Evolutionary conservation across 2,329 filamentous ascomycete species (phyloP), one percentile per base, ranked within the genome.

Genomic region (Microthyrium microscopicum): DNA sequence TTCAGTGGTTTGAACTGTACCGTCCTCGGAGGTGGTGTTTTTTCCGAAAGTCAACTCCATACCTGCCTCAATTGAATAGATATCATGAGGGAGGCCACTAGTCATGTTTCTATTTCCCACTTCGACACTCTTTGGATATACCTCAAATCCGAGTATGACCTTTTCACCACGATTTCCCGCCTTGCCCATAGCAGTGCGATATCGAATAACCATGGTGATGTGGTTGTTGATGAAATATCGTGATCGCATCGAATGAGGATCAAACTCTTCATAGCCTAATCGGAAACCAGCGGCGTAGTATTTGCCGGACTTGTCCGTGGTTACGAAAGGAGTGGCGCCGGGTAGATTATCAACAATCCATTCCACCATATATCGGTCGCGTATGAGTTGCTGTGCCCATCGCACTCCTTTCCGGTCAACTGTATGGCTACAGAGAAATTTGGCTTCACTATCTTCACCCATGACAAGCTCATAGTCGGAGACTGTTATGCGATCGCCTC

Each of bases 291-390:
- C 74, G 9, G 82, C 79, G 51, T 92, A 92, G 60, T 92, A 91
- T 54, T 85, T 91, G 46, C 73, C 68, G 29, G 69, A 73, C 58
- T 83, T 83, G 54, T 91, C 83, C 22, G 81, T 77, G 0, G 80
- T 87, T 19, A 89, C 77, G 48, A 91, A 91, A 52, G 77, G 85
- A 6, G 83, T 91, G 22, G 83, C 83, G 5, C 83, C 83, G 2
- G 84, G 83, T 7, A 93, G 64, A 46, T 92, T 92, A 54, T 93
- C 83, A 41, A 89, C 78, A 43, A 92, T 91, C 84, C 83, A 92
- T 54, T 92, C 83, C 2, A 76, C 75, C n/a, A 89, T 73, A 52
- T 89, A 91, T 22, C 78, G 80, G 34, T 84, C 70, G 39, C 68
- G 68, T 25, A 92, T 75, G 46, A 92, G 58, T 40, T 84, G 64